A percentile compares a stretch with the other conserved stretches of the same genome.
phyloP scores from a whole-genome alignment of 306 rosid genomes.

The Begonia fuchsioides region DNA sequence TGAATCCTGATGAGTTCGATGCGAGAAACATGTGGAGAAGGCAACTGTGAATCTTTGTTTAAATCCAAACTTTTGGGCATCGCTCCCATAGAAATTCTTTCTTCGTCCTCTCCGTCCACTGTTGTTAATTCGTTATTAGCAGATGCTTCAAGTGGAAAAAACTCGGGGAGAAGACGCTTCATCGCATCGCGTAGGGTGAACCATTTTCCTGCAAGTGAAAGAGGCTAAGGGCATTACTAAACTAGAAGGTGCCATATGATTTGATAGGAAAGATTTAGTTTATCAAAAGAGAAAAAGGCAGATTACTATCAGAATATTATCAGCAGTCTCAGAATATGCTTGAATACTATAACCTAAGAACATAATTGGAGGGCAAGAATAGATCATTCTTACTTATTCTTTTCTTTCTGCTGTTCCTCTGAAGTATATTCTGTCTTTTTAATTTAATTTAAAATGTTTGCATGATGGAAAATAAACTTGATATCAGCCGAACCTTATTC shows the following conservation, averaged over 20 bases:
- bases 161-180: conserved; percentile 59
- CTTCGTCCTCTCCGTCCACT: conserved; percentile 13
- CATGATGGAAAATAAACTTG: not conserved
- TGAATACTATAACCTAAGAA: no score
- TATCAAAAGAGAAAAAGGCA: no score
- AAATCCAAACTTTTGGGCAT: conserved; percentile 20
- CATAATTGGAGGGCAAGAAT: no score
- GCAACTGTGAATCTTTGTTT: conserved; percentile 17
- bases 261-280: no score
- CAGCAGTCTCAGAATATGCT: no score
- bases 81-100: conserved; percentile 19
- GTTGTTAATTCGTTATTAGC: conserved; percentile 12
- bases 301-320: no score
- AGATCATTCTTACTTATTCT: no score
- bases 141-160: conserved; percentile 19
- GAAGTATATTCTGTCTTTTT: no score
- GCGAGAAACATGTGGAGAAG: conserved; percentile 14
- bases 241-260: no score
- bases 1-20: conserved; percentile 78
- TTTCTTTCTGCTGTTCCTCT: no score
- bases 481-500: not conserved
- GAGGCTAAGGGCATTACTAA: no score
- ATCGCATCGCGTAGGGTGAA: conserved; percentile 64
- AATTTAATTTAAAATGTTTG: no score
- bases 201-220: conserved; percentile 37